Evolutionary conservation across 1,139 yeast genomes (phyloP), one percentile per base, ranked within the genome.

Genomic region (Saccharomyces hybrid): DNA sequence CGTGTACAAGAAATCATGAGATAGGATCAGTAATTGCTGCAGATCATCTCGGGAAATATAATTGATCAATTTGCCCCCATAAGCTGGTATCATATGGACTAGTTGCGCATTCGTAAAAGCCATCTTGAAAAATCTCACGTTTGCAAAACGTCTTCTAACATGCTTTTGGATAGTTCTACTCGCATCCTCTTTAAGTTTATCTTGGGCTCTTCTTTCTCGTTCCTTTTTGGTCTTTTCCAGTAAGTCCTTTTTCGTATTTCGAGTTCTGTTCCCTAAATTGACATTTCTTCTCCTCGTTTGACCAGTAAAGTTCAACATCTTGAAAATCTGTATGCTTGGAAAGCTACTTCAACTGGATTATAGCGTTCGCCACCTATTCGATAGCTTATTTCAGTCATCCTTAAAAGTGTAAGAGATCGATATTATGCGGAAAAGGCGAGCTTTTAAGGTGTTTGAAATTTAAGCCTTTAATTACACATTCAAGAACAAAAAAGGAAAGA

Each of bases 181-280:
- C 0, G 83, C 83, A 2, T 86, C 79, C 46, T 69, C 73, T 47
- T 77, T 80, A 54, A 76, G 77, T 14, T 71, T 68, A 34, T 88
- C 76, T 28, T 73, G 76, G 58, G 88, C 90, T 56, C 97, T 76
- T 57, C 78, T 78, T 57, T 77, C 78, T 38, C 98, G 76, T 59
- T 88, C 91, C 47, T 73, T 72, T 61, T 81, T 80, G 3, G 96
- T 83, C 58, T 78, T 81, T 58, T 79, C 81, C 21, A 91, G 71
- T 57, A 82, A 73, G 3, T 78, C 73, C 47, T 60, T 60, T 55
- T 62, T 66, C 2, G 66, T 59, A 16, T 60, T 55, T 6, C 57
- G 60, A n/a, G 59, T 26, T 44, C 57, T 61, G 21, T 86, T 86
- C 2, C 96, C 95, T 50, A 90, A 75, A 67, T 91, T 90, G 60